phyloP scores from a whole-genome alignment of 164 flowering plant species.

The Magnolia changhungtana region DNA sequence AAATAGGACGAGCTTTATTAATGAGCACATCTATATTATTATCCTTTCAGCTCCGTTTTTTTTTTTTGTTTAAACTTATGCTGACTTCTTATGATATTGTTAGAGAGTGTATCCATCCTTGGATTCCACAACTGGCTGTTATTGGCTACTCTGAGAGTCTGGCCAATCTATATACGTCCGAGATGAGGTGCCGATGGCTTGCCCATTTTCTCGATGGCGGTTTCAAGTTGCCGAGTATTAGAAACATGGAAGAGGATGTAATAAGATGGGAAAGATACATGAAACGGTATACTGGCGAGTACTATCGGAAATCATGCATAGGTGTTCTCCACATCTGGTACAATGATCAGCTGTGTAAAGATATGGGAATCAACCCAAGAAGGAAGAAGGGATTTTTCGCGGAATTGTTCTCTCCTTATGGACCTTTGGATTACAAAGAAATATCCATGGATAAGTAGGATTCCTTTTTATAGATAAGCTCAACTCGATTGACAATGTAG shows the following conservation, averaged over 20 bases:
- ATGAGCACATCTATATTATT: background rate
- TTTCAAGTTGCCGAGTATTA: conserved; percentile 38
- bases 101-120: conserved; percentile 55
- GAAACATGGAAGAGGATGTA: conserved; percentile 52
- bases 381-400: conserved; percentile 54
- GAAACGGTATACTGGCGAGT: conserved; percentile 31
- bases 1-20: too few species aligned
- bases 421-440: conserved; percentile 46
- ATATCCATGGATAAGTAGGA: background rate
- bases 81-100: background rate
- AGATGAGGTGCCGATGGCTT: conserved; percentile 60
- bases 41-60: background rate
- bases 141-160: conserved; percentile 55
- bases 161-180: conserved; percentile 53
- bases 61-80: too few species aligned
- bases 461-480: too few species aligned
- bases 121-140: conserved; percentile 57
- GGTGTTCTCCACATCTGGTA: conserved; percentile 58
- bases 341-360: conserved; percentile 67
- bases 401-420: conserved; percentile 59
- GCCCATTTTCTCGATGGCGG: conserved; percentile 27
- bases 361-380: conserved; percentile 63
- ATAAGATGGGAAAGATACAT: conserved; percentile 42
- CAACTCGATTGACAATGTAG: too few species aligned
- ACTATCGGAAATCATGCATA: conserved; percentile 46